phyloP scores from a whole-genome alignment of 2,329 filamentous ascomycete species.

The Alternaria novae-zelandiae region DNA sequence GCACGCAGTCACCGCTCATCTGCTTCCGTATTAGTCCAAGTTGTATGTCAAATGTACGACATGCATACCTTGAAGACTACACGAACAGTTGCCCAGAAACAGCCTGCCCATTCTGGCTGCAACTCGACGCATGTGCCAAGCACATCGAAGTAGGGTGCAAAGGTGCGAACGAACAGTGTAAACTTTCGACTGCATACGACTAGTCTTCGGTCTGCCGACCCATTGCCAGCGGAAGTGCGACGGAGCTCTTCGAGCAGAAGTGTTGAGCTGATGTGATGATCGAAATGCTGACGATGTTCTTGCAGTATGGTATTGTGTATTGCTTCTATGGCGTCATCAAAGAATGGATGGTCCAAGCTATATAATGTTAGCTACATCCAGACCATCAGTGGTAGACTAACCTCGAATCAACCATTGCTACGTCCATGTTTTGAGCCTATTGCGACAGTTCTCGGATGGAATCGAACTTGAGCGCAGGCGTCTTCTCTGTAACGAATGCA shows the following conservation, averaged over 20 bases:
- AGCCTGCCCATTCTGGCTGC: constrained; percentile 27
- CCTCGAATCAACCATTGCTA: constrained; percentile 32
- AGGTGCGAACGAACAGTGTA: constrained; percentile 24
- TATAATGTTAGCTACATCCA: constrained; percentile 14
- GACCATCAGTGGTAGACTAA: constrained; percentile 17
- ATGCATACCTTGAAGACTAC: constrained; percentile 32
- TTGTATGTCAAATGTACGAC: not conserved
- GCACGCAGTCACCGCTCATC: constrained; percentile 26
- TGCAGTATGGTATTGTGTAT: constrained; percentile 28
- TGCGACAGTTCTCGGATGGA: constrained; percentile 26
- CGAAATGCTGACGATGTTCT: constrained; percentile 21
- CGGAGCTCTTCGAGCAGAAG: constrained; percentile 29
- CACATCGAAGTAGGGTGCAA: constrained; percentile 38
- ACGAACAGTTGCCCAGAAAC: constrained; percentile 32
- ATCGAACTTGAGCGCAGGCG: constrained; percentile 17
- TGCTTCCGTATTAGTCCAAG: constrained; percentile 8
- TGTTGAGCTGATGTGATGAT: constrained; percentile 16
- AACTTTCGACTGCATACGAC: constrained; percentile 26
- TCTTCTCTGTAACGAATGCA: constrained; percentile 28
- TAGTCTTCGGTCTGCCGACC: constrained; percentile 16
- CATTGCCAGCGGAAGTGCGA: constrained; percentile 9
- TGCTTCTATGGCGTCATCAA: constrained; percentile 27
- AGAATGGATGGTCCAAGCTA: constrained; percentile 24
- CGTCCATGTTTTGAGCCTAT: constrained; percentile 24
- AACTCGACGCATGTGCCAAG: constrained; percentile 25